Evolutionary conservation across 441 rosid genomes (phyloP).

Genomic region (Cnidoscolus chayamansa): DNA sequence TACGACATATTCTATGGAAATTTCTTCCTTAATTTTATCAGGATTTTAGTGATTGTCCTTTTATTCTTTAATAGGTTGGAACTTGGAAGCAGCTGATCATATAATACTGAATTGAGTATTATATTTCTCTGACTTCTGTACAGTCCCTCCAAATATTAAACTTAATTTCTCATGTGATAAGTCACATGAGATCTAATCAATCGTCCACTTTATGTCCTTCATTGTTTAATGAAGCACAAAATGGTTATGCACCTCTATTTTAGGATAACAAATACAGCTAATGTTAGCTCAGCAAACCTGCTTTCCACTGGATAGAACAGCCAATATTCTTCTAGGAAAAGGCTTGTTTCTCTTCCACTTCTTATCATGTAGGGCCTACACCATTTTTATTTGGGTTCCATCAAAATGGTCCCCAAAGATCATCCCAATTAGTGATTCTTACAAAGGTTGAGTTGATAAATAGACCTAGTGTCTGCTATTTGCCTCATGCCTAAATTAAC

Average conservation of each 20-base stretch:
- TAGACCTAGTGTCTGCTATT: not conserved
- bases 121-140: slow-evolving; percentile 37
- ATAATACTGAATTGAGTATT: slow-evolving; percentile 43
- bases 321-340: slow-evolving; percentile 23
- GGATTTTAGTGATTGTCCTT: slow-evolving; percentile 4
- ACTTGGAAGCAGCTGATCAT: slow-evolving; percentile 49
- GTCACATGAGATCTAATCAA: slow-evolving; percentile 56
- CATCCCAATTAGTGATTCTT: slow-evolving; percentile 1
- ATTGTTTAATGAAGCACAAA: slow-evolving; percentile 16
- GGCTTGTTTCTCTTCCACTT: slow-evolving; percentile 18
- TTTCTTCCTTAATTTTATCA: slow-evolving; percentile 9
- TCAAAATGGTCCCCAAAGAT: slow-evolving; percentile 8
- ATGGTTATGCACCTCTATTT: slow-evolving; percentile 23
- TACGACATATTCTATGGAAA: slow-evolving; percentile 11
- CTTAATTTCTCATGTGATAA: slow-evolving; percentile 46
- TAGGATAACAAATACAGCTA: slow-evolving; percentile 37
- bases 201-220: slow-evolving; percentile 32
- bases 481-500: not conserved
- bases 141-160: slow-evolving; percentile 31
- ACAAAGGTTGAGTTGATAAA: slow-evolving; percentile 1
- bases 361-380: slow-evolving; percentile 17
- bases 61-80: slow-evolving; percentile 31
- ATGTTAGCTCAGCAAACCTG: slow-evolving; percentile 38
- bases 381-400: slow-evolving; percentile 13
- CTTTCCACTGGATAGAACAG: slow-evolving; percentile 26